These are phyloP conservation scores for Coriaria nepalensis DNA, from an alignment of 306 rosid species.

Conservation along the genomic window DNA sequence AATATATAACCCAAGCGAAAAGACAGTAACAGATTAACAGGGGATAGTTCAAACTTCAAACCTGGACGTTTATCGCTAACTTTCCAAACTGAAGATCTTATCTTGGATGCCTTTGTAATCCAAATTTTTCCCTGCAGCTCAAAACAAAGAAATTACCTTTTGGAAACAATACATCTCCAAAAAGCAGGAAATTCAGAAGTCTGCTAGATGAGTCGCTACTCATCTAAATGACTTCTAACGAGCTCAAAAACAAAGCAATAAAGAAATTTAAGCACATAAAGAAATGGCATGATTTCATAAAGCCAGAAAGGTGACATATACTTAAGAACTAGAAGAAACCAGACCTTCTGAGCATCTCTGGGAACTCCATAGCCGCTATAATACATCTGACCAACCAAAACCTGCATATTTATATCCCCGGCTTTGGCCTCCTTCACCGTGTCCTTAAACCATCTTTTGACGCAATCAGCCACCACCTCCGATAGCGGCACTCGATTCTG, in stretches of 20 bases:
- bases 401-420: constrained; percentile 89
- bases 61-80: constrained; percentile 89
- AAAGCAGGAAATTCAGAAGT: constrained; percentile 2
- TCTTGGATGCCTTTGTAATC: constrained; percentile 77
- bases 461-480: constrained; percentile 77
- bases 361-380: constrained; percentile 77
- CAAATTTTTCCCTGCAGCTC: constrained; percentile 61
- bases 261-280: too few species aligned
- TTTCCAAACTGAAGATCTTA: constrained; percentile 84
- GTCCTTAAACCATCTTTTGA: constrained; percentile 85
- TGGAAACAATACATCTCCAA: not conserved
- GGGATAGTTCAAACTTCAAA: constrained; percentile 30
- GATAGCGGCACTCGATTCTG: constrained; percentile 48
- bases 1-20: constrained; percentile 1
- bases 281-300: too few species aligned
- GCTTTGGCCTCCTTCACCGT: constrained; percentile 73
- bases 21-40: not conserved
- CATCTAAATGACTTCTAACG: too few species aligned
- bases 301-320: not conserved
- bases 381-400: constrained; percentile 90
- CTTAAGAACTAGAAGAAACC: not conserved
- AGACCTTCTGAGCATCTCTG: constrained; percentile 76
- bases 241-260: too few species aligned
- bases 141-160: not conserved
- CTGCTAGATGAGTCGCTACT: not conserved